Evolutionary conservation across 2,329 filamentous ascomycete genomes (phyloP).

Genomic region (Colletotrichum sp.): DNA sequence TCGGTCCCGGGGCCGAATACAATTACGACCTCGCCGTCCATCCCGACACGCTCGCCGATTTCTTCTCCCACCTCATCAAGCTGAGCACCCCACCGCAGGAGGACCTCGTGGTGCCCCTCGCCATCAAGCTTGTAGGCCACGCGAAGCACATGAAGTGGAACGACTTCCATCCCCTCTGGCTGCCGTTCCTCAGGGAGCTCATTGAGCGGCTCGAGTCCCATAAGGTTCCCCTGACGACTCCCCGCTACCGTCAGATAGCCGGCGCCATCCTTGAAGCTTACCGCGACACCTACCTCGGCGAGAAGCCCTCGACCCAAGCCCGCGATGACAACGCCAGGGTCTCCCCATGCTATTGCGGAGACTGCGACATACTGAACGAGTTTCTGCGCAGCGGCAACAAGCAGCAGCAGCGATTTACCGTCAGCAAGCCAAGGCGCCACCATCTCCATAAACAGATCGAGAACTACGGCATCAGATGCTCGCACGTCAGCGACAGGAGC

Average conservation of each 20-base stretch:
- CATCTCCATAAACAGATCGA: conserved; percentile 28
- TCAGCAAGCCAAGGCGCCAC: conserved; percentile 20
- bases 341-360: conserved; percentile 24
- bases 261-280: conserved; percentile 25
- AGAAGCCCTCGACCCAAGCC: conserved; percentile 5
- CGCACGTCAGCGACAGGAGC: conserved; percentile 18
- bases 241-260: conserved; percentile 29
- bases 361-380: conserved; percentile 28
- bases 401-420: conserved; percentile 9
- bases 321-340: not conserved
- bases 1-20: not conserved
- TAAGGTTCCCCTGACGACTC: conserved; percentile 3
- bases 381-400: conserved; percentile 27
- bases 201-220: conserved; percentile 12
- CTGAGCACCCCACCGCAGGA: conserved; percentile 17
- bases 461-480: conserved; percentile 20
- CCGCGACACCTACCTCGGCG: conserved; percentile 25
- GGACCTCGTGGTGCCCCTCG: conserved; percentile 24
- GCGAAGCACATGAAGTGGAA: conserved; percentile 11
- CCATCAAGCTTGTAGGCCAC: conserved; percentile 21
- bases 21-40: not conserved
- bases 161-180: conserved; percentile 31
- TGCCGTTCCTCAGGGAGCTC: conserved; percentile 32
- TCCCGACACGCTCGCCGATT: not conserved
- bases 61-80: not conserved